Percentiles rank a stretch among this genome's conserved stretches.
Conservation (phyloP, 2,329 filamentous ascomycete genomes). For the Colletotrichum lupini region DNA sequence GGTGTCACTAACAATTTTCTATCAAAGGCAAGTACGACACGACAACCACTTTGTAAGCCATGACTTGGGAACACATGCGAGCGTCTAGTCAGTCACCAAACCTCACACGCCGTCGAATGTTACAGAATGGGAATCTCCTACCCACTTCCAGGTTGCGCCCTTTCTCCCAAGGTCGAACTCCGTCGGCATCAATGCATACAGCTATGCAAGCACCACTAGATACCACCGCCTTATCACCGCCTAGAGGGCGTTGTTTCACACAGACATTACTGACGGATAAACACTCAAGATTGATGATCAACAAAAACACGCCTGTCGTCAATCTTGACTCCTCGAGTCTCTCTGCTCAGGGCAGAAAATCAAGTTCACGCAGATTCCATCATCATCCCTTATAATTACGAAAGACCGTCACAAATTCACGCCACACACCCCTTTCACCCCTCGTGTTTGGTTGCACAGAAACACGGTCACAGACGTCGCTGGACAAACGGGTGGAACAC, state of each 20-base stretch:
- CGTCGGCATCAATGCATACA: no score
- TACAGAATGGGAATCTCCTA: no score
- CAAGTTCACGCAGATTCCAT: not conserved
- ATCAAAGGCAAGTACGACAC: not conserved
- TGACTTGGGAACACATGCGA: not conserved
- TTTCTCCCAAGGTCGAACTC: no score
- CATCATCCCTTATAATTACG: conserved; percentile 4
- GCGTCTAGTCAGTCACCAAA: not conserved
- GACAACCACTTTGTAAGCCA: not conserved
- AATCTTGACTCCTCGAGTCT: not conserved
- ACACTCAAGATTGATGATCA: not conserved
- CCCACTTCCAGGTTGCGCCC: no score
- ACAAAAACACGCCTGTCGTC: not conserved
- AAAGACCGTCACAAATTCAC: not conserved
- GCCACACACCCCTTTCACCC: not conserved
- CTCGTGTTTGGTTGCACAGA: not conserved
- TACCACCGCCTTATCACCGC: no score
- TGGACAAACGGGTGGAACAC: not conserved
- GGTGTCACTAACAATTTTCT: not conserved
- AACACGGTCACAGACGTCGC: not conserved
- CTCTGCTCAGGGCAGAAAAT: not conserved
- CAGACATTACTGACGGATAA: not conserved
- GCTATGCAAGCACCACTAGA: no score
- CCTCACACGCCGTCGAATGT: no score
- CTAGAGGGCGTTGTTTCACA: not conserved